Evolutionary conservation across 495 filamentous ascomycete genomes (phyloP), one percentile per base, ranked within the genome.

Genomic region (Tuber aestivum): DNA sequence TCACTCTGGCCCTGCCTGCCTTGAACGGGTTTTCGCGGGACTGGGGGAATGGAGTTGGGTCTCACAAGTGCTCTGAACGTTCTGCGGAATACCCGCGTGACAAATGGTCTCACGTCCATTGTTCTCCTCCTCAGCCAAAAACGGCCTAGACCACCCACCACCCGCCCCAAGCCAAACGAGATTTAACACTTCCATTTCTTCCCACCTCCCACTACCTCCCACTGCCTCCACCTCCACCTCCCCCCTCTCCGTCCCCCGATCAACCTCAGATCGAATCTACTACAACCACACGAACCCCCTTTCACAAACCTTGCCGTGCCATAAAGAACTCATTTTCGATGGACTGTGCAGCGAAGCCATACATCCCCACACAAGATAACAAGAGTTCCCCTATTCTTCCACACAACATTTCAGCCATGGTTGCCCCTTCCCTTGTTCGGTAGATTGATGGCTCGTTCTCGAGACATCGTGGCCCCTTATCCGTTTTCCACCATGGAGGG

Each of bases 361-460:
- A 65, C 56, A 35, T 35, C 14, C 32, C 56, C 56, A 65, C 12
- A 65, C 27, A 65, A 65, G 56, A 65, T 65, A 65, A 65, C 56
- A 65, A 65, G 56, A 65, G 3, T 65, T 65, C 56, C 56, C 56
- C 56, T 65, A 65, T 65, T 65, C 35, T 65, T 65, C 56, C 56
- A 65, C 56, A 65, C 56, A n/a, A 65, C 5, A 65, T 65, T 65
- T 12, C n/a, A 65, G 56, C 27, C 27, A 65, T 65, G 56, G 56
- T 65, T 65, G 56, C 56, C 56, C 27, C 27, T 18, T 35, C 56
- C 4, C 32, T 65, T 35, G 56, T 65, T 65, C 56, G 56, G 56
- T 65, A 65, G 27, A 65, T 65, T 65, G 56, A 35, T 65, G 27
- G 14, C 56, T 65, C 27, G 27, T 65, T 65, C 56, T 65, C 56